Conservation (phyloP, 2,329 filamentous ascomycete species). For the Nothophaeocryptopus gaeumannii region DNA sequence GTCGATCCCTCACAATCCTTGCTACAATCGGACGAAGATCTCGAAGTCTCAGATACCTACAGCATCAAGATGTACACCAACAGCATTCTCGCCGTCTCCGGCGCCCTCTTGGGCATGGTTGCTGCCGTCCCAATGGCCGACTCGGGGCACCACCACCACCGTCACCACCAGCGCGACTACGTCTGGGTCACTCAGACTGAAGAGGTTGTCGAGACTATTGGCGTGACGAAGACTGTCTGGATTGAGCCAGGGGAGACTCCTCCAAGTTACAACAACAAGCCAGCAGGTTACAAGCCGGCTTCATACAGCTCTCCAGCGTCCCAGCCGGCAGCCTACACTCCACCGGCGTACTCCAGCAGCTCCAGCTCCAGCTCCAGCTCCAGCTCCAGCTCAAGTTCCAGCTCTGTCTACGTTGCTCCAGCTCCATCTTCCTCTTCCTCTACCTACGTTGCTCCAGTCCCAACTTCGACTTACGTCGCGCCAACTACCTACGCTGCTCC, state of each 20-base stretch:
- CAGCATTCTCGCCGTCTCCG: slow-evolving; percentile 29
- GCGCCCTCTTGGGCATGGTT: slow-evolving; percentile 30
- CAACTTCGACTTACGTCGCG: slow-evolving; percentile 17
- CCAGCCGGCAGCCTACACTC: slow-evolving; percentile 19
- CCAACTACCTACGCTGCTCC: slow-evolving; percentile 22
- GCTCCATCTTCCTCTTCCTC: slow-evolving; percentile 19
- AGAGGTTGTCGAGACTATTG: slow-evolving; percentile 49
- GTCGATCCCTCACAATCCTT: slow-evolving; percentile 20
- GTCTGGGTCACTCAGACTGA: slow-evolving; percentile 51
- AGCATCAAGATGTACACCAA: slow-evolving; percentile 31
- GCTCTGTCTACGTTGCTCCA: slow-evolving; percentile 25
- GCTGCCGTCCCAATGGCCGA: slow-evolving; percentile 32
- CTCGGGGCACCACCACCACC: slow-evolving; percentile 16
- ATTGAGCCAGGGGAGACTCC: slow-evolving; percentile 35
- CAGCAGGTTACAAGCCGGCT: slow-evolving; percentile 8
- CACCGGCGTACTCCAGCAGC: slow-evolving; percentile 26
- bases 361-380: slow-evolving; percentile 14
- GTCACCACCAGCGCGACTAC: slow-evolving; percentile 41
- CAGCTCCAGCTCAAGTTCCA: slow-evolving; percentile 24
- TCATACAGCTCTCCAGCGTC: slow-evolving; percentile 12
- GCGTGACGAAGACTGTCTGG: slow-evolving; percentile 50
- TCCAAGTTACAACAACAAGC: slow-evolving; percentile 4
- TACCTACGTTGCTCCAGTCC: slow-evolving; percentile 25
- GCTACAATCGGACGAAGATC: slow-evolving; percentile 14
- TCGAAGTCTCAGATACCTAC: slow-evolving; percentile 6